These are phyloP conservation scores for Bruguiera hainesii DNA, from an alignment of 441 rosid genomes.

Conservation along the genomic window DNA sequence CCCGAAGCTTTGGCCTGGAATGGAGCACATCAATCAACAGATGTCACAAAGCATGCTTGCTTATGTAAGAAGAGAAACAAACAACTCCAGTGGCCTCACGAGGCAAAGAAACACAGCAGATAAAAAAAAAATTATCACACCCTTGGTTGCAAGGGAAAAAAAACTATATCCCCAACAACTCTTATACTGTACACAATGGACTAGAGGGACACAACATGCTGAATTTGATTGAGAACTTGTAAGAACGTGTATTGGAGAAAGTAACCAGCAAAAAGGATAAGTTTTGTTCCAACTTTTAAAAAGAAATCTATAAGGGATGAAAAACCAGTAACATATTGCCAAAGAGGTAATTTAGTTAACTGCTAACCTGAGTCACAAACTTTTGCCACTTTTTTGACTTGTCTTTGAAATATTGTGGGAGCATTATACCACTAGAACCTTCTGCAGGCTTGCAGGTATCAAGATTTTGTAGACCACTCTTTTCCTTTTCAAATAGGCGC, in stretches of 20 bases:
- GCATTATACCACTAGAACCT: conserved; percentile 31
- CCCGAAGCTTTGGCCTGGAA: conserved; percentile 95
- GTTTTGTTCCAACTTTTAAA: no score
- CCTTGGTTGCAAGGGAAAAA: background rate
- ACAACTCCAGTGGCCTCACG: background rate
- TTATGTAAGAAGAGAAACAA: background rate
- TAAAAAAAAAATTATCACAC: background rate
- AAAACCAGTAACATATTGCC: background rate
- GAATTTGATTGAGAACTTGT: no score
- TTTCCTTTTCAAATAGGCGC: conserved; percentile 67
- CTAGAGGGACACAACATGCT: no score
- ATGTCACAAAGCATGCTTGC: background rate
- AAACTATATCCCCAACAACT: background rate
- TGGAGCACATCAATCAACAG: conserved; percentile 11
- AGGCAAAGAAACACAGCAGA: no score
- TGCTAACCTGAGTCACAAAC: conserved; percentile 79
- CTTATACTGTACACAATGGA: no score
- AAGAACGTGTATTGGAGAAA: no score
- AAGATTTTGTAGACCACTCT: conserved; percentile 25
- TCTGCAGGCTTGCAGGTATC: conserved; percentile 39
- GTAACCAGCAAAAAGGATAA: no score
- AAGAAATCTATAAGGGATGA: background rate
- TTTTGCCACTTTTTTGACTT: conserved; percentile 91
- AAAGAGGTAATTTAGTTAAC: background rate
- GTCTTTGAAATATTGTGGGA: conserved; percentile 65